Evolutionary conservation across 805 yeast genomes (phyloP).

Genomic region (Yamadazyma philogaea): DNA sequence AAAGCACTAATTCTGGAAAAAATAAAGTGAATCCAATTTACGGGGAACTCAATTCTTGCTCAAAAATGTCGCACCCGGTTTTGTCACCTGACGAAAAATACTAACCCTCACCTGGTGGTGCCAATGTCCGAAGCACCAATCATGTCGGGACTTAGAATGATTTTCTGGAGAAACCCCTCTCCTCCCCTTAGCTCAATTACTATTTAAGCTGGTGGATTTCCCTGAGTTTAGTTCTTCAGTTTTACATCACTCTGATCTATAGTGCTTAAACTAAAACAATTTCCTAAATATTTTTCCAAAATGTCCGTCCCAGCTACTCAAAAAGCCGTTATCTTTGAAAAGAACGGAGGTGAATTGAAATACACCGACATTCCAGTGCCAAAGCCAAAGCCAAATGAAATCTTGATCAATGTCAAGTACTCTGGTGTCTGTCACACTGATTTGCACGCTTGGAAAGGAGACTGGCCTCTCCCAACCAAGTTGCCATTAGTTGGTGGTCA

Average conservation of each 20-base stretch:
- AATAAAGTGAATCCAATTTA: background rate
- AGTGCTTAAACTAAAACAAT: constrained; percentile 8
- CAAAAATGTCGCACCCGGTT: background rate
- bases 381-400: constrained; percentile 37
- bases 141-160: background rate
- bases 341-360: constrained; percentile 40
- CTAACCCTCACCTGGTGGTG: constrained; percentile 3
- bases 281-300: constrained; percentile 2
- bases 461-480: constrained; percentile 45
- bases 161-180: background rate
- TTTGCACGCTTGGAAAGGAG: constrained; percentile 48
- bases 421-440: constrained; percentile 49
- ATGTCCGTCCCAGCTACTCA: constrained; percentile 38
- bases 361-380: constrained; percentile 45
- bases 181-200: background rate
- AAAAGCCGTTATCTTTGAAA: constrained; percentile 42
- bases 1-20: too few species aligned
- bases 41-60: too few species aligned
- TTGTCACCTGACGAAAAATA: constrained; percentile 1
- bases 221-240: constrained; percentile 7
- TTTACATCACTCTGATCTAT: background rate
- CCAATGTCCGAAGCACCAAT: constrained; percentile 4
- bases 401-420: constrained; percentile 43
- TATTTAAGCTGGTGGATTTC: constrained; percentile 1
- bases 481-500: constrained; percentile 48